Evolutionary conservation across 306 rosid genomes (phyloP), one percentile per base, ranked within the genome.

Genomic region (Pterocarpus santalinus): DNA sequence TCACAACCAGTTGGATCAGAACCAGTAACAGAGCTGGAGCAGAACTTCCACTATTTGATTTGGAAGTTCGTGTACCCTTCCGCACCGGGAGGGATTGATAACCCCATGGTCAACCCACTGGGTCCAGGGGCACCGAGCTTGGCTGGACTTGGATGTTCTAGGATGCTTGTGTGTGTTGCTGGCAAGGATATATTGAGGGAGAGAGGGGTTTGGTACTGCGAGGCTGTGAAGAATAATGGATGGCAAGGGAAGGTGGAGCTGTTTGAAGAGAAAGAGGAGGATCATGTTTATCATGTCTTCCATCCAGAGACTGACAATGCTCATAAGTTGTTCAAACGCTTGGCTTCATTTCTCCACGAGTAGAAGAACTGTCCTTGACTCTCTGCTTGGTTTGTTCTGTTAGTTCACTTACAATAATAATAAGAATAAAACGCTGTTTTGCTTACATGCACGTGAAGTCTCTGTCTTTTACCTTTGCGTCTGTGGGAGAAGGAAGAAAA

Each of bases 231-330:
- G 46, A 34, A 76, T 2, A 85, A 85, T 82, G 83, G 71, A 10
- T 85, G 91, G 91, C 10, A 77, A n/a, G 91, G 91, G n/a, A 53
- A 80, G 44, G 1, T 80, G 34, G 89, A 88, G 28, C 28, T 85
- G 9, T 69, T 80, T 69, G 85, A 85, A 35, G 58, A 67, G 76
- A 33, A 38, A 11, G 91, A 69, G 2, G 80, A 81, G 55, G 85
- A 22, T 22, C 89, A 88, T 78, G 66, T 32, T 63, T 88, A 76
- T 44, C 87, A 82, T 69, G 47, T 84, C 17, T 5, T 52, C 2
- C 41, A 80, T 17, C 82, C 87, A 0, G 58, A 80, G 7, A 79
- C 87, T 69, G 65, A 75, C n/a, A 75, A 56, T 17, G 64, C 16
- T 5, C 6, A 7, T 3, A 84, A 17, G 14, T 53, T 75, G 63